Conservation (phyloP, 129 eudicot genomes). For the Flaveria sonorensis region DNA sequence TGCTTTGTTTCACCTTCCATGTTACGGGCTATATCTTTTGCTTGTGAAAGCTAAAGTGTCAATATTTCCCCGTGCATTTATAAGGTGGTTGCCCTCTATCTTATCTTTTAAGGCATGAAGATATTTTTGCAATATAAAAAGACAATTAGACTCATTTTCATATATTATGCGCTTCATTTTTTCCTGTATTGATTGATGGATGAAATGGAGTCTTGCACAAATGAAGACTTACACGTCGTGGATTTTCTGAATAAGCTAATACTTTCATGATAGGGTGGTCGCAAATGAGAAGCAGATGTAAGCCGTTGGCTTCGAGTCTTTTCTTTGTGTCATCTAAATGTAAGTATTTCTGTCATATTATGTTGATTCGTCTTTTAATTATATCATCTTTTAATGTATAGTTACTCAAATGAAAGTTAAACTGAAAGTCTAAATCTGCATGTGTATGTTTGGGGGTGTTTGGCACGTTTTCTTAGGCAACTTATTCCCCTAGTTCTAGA, state of each 20-base stretch:
- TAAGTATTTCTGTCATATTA: constrained; percentile 7
- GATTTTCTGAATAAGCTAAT: constrained; percentile 21
- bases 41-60: constrained; percentile 56
- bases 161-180: not conserved
- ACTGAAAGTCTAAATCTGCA: not conserved
- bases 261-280: constrained; percentile 25
- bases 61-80: constrained; percentile 54
- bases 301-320: not conserved
- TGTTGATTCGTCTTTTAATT: not conserved
- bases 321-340: not conserved
- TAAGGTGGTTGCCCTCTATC: constrained; percentile 47
- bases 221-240: no score
- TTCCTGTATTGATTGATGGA: constrained; percentile 4
- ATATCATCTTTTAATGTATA: not conserved
- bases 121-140: not conserved
- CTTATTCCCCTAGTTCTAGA: not conserved
- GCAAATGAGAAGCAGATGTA: constrained; percentile 35
- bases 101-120: constrained; percentile 12
- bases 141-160: not conserved
- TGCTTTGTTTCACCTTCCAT: constrained; percentile 77
- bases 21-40: constrained; percentile 63
- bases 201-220: no score
- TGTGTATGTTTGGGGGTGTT: not conserved
- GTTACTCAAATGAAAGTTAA: constrained; percentile 2
- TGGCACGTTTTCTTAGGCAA: not conserved